Conservation (phyloP, 371 early-diverging fungal species). For the Synchytrium microbalum region DNA sequence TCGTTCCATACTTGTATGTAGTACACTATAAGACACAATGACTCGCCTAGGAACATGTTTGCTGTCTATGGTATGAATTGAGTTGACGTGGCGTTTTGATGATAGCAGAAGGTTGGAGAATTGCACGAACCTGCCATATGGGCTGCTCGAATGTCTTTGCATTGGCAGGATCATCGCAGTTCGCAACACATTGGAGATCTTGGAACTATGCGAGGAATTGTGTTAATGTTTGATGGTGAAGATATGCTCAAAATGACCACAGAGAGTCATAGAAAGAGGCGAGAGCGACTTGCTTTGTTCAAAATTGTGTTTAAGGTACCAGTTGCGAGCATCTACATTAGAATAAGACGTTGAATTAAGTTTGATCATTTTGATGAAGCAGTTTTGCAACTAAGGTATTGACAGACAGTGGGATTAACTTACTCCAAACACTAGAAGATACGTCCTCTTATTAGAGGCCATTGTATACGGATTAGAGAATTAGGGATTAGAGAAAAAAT, state of each 20-base stretch:
- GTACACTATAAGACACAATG: conserved; percentile 57
- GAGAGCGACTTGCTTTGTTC: conserved; percentile 36
- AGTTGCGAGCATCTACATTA: conserved; percentile 24
- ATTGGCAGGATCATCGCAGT: conserved; percentile 75
- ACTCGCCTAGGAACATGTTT: conserved; percentile 93
- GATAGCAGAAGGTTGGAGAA: no score
- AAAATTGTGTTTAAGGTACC: conserved; percentile 39
- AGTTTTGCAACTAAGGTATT: no score
- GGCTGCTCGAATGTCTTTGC: conserved; percentile 87
- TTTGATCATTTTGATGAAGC: no score
- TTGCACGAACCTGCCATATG: conserved; percentile 72
- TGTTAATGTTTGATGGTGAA: not conserved
- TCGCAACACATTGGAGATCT: conserved; percentile 79
- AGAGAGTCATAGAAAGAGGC: no score
- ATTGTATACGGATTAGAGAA: no score
- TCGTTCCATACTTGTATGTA: conserved; percentile 11
- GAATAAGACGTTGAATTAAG: no score
- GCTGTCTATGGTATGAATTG: conserved; percentile 57
- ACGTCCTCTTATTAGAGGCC: no score
- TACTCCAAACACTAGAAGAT: no score
- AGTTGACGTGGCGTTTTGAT: no score
- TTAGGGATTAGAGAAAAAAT: no score
- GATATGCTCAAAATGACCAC: no score
- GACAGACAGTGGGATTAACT: no score
- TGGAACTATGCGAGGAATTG: conserved; percentile 43